Evolutionary conservation across 2,329 filamentous ascomycete species (phyloP).

Genomic region (Diplodia mutila): DNA sequence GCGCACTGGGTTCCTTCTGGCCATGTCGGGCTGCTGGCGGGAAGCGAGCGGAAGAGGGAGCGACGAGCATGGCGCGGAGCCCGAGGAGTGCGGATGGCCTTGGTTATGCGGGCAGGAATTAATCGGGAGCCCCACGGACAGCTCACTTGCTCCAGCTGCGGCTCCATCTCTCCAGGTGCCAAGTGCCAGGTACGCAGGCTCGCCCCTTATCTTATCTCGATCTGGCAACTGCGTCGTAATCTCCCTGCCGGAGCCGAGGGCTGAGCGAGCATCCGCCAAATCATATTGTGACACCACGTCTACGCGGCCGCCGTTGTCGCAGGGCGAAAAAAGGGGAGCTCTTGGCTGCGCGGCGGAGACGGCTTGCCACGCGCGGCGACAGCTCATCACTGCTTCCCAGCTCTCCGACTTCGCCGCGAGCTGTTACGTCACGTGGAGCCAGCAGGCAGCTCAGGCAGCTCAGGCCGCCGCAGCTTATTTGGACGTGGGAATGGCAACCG

Average conservation of each 20-base stretch:
- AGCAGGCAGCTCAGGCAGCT: background rate
- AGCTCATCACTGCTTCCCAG: conserved; percentile 10
- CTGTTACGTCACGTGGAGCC: conserved; percentile 12
- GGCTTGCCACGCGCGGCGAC: conserved; percentile 2
- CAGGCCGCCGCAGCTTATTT: conserved; percentile 1
- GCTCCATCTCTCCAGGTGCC: background rate
- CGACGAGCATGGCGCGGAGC: no score
- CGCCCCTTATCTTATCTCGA: conserved; percentile 17
- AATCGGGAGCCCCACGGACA: background rate
- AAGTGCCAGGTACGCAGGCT: background rate
- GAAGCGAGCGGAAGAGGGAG: background rate
- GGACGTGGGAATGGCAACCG: no score
- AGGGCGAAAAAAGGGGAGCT: background rate
- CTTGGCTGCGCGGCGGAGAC: background rate
- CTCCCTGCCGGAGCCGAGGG: background rate
- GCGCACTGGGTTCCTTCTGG: background rate
- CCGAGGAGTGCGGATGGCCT: background rate
- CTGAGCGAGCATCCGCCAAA: background rate
- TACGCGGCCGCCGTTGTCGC: background rate
- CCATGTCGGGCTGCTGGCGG: background rate
- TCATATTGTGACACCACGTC: background rate
- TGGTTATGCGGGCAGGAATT: background rate
- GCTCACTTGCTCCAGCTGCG: background rate
- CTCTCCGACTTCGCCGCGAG: conserved; percentile 17
- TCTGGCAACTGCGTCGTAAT: background rate